Evolutionary conservation across 83 land plant species (phyloP), one percentile per base, ranked within the genome.

Genomic region (Thuja plicata): DNA sequence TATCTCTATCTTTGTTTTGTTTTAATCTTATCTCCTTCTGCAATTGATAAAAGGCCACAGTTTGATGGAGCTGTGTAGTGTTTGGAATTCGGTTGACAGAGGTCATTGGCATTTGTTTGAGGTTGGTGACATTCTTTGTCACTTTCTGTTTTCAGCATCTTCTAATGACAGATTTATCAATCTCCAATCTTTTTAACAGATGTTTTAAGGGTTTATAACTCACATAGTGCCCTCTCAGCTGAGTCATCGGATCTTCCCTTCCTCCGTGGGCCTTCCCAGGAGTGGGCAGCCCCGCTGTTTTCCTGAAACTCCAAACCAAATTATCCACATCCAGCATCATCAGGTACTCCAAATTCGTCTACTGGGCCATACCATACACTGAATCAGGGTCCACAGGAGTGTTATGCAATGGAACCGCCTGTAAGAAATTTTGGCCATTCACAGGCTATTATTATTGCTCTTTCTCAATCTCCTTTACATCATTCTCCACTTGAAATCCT

Each of bases 291-390:
- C 96, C 94, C 0, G 97, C 96, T 15, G 91, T 94, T 87, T 93
- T 95, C 71, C 99, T 79, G 52, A 97, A 98, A 88, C 94, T 98
- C 97, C 97, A 97, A n/a, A 94, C 96, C 87, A 98, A 70, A 17
- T 91, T 90, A 89, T 98, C 99, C 77, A 93, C 93, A 89, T 96
- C 97, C 90, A 98, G 89, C 94, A 94, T 77, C 90, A 98, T 88
- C 90, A 98, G 60, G 90, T 96, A 98, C 88, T 95, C 92, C 91
- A 97, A 87, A 88, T 97, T 97, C 0, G 99, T 98, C 54, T 92
- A 91, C 87, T 97, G 97, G 21, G 99, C 97, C 43, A 17, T 54
- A 15, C 93, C 92, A 50, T 95, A 92, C 1, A 91, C 3, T 3
- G 99, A 93, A 88, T 88, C 91, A 2, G 93, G 88, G 19, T 91